phyloP scores from a whole-genome alignment of 306 rosid genomes.

The Parietaria judaica region DNA sequence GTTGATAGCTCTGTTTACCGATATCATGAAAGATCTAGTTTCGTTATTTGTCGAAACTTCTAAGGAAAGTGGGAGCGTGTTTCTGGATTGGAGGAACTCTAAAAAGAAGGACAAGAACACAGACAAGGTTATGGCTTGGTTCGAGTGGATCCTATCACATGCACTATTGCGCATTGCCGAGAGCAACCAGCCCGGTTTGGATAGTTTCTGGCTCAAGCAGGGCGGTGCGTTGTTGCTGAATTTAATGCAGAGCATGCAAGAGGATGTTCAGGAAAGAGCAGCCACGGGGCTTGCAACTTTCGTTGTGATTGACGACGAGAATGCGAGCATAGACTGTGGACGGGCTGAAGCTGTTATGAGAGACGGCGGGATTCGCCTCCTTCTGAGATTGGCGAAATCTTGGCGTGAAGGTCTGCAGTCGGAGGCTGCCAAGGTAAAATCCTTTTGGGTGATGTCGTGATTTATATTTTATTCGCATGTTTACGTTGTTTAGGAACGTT shows the following conservation, averaged over 20 bases:
- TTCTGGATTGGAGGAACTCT: constrained; percentile 75
- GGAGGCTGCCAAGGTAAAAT: constrained; percentile 90
- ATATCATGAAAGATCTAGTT: constrained; percentile 74
- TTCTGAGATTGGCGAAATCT: constrained; percentile 82
- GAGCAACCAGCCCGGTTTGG: constrained; percentile 88
- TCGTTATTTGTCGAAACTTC: constrained; percentile 61
- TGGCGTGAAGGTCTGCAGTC: constrained; percentile 99
- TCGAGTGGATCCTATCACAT: constrained; percentile 98
- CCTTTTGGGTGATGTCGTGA: not conserved
- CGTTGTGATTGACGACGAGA: constrained; percentile 97
- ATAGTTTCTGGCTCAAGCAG: constrained; percentile 87
- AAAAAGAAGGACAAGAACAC: constrained; percentile 54
- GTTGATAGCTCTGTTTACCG: constrained; percentile 66
- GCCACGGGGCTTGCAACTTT: constrained; percentile 99
- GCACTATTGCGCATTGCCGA: constrained; percentile 92
- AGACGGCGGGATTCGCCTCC: constrained; percentile 92
- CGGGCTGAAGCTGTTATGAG: constrained; percentile 99
- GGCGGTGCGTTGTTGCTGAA: constrained; percentile 89
- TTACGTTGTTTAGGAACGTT: not conserved
- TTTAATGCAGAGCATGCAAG: constrained; percentile 93
- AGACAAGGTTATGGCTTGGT: constrained; percentile 83
- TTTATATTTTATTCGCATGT: constrained; percentile 2
- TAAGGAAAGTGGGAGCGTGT: constrained; percentile 59
- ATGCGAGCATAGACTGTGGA: constrained; percentile 83
- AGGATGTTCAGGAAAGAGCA: constrained; percentile 99